Evolutionary conservation across 2,329 filamentous ascomycete genomes (phyloP), one percentile per base, ranked within the genome.

Genomic region (Didymella lethalis): DNA sequence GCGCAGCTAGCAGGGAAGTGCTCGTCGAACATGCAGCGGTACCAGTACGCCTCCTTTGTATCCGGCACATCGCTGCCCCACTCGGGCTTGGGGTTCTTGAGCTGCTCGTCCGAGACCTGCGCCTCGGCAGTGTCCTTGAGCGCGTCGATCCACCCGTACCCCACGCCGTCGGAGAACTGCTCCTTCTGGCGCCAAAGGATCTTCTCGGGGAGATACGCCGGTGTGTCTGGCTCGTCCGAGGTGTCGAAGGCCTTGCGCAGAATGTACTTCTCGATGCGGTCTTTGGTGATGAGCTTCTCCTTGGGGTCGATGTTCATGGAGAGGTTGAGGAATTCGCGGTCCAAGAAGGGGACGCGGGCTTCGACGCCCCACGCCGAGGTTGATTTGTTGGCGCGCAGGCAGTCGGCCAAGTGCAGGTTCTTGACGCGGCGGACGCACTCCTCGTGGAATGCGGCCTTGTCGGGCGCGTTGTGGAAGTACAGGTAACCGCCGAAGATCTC

Each of bases 111-210:
- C 18, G 91, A 96, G 55, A 99, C 90, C 57, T 95, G 87, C 65
- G 88, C 78, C 81, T 96, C 93, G 32, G 95, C 95, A 73, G 90
- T 91, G 80, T 98, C 95, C 85, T 97, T 98, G 72, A 99, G 87
- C 7, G 89, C 91, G 75, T 99, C 95, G 75, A 99, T 99, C 95
- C 95, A 99, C 64, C 95, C 93, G 82, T 99, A 99, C 57, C 95
- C 95, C 57, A 99, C 95, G 77, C 95, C 96, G 73, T 99, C 96
- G 59, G 90, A 96, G 84, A 99, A 99, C 82, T 99, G 95, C 83
- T 99, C 95, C 88, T 99, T 99, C 81, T 99, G 96, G 76, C 96
- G 87, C 91, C 92, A 99, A 56, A 99, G 88, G 70, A 99, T 99
- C 77, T 93, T 88, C 18, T 97, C 89, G 7, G 96, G 95, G n/a